A percentile compares a stretch with the other conserved stretches of the same genome.
Conservation (phyloP, 2,329 filamentous ascomycete species). For the Talaromyces sp. region DNA sequence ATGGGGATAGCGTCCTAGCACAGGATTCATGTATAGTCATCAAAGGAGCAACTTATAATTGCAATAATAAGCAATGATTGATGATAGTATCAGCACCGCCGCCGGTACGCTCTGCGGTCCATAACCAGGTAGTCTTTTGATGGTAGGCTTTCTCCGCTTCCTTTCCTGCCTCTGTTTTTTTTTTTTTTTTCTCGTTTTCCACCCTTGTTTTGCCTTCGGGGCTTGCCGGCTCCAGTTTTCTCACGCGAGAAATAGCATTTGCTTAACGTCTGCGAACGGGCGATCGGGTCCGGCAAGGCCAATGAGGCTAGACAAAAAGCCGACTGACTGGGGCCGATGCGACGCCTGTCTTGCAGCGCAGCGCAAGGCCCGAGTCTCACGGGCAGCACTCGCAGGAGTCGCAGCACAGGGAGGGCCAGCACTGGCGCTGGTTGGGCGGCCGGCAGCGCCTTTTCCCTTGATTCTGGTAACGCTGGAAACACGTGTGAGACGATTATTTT, state of each 20-base stretch:
- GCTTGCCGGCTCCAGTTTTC: neutral
- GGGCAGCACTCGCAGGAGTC: too few species aligned
- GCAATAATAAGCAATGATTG: too few species aligned
- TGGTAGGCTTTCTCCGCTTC: neutral
- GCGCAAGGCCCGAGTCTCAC: neutral
- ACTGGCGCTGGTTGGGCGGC: neutral
- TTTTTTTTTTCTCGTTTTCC: neutral
- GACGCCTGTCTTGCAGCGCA: neutral
- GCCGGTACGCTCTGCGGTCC: too few species aligned
- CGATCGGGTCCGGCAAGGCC: neutral
- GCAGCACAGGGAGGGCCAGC: neutral
- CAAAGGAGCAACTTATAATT: neutral
- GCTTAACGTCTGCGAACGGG: neutral
- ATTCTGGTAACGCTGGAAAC: neutral
- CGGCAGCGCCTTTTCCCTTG: neutral
- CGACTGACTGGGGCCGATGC: neutral
- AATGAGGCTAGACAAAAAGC: neutral
- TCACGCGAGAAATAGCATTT: neutral
- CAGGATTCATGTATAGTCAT: neutral
- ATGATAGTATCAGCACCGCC: too few species aligned
- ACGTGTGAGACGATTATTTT: neutral
- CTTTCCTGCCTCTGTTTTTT: neutral
- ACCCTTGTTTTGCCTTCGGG: too few species aligned
- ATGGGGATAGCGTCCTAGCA: neutral
- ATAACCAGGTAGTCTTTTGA: too few species aligned